Base-by-base conservation (phyloP, 2,329 filamentous ascomycete species). In the Colletotrichum sublineola region DNA sequence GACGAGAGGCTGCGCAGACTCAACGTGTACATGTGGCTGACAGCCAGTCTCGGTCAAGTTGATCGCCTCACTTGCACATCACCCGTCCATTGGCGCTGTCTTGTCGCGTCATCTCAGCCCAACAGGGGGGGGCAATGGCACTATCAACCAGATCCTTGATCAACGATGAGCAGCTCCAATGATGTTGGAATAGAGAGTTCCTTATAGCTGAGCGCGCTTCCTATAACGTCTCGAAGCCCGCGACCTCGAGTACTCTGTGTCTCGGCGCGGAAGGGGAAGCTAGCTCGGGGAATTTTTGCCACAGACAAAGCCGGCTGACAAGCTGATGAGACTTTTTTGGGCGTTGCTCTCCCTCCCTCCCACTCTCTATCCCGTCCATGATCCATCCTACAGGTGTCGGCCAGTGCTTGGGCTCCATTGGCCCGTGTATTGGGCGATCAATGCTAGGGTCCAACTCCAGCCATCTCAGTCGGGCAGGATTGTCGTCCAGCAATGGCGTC, bases 81-180 rank as follows among this genome's bases (percentile, higher is more conserved):
- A 55, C 61, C 38, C 67, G 50, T 33, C 40, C 33, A 62, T 53
- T 42, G 46, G 44, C 29, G 15, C 18, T 55, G 33, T 55, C 38
- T 68, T 40, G 44, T 44, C 31, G 57, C 31, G 50, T 52, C 18
- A 44, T 50, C 64, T 72, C 69, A 72, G 69, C 65, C 69, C 53
- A 42, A 42, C 69, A 72, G 50, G 69, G 64, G 64, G 53, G 14
- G 20, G 36, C 36, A 46, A 46, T 44, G 63, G 56, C 68, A 62
- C 48, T 57, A 44, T 70, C 63, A 53, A 44, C n/a, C 68, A 63
- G 57, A 68, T 50, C 40, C 33, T 63, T 40, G 64, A 44, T 68
- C 57, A 11, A 11, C 52, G 50, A 52, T n/a, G 60, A 57, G 44
- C 52, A 68, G 42, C 57, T 63, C 44, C 29, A 9, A 40, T 14